Conservation (phyloP, 2,329 filamentous ascomycete genomes). For the Ophiostoma australiae region DNA sequence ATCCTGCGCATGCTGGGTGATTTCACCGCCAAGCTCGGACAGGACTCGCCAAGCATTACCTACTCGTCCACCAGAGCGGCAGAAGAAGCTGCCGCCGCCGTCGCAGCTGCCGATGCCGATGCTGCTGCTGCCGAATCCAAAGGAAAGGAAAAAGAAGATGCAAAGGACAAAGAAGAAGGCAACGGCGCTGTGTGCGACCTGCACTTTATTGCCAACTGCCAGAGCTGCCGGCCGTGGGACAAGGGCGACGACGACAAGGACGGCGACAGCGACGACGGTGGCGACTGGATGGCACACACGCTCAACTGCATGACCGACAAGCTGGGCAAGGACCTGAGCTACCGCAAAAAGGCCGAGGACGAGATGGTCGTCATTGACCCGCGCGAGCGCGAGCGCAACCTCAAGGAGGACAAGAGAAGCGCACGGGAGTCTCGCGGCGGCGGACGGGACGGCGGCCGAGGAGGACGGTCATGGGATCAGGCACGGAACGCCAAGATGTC, state of each 20-base stretch:
- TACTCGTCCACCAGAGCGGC: slow-evolving; percentile 18
- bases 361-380: slow-evolving; percentile 92
- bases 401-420: slow-evolving; percentile 60
- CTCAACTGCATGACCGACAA: slow-evolving; percentile 85
- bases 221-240: slow-evolving; percentile 85
- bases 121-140: slow-evolving; percentile 7
- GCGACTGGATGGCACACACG: slow-evolving; percentile 80
- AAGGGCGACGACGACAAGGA: slow-evolving; percentile 34
- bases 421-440: slow-evolving; percentile 51
- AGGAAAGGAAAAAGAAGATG: not conserved
- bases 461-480: slow-evolving; percentile 51
- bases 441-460: slow-evolving; percentile 42
- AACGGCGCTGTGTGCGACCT: slow-evolving; percentile 65
- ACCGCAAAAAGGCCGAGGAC: slow-evolving; percentile 86
- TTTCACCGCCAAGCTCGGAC: slow-evolving; percentile 73
- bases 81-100: slow-evolving; percentile 23
- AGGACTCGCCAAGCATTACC: slow-evolving; percentile 33
- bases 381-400: slow-evolving; percentile 69
- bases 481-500: slow-evolving; percentile 54
- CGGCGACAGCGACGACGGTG: slow-evolving; percentile 55
- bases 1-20: slow-evolving; percentile 67
- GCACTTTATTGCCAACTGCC: slow-evolving; percentile 93
- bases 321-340: slow-evolving; percentile 84
- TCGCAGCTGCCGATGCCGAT: not conserved
- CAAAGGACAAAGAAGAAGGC: slow-evolving; percentile 18